A percentile compares a stretch with the other conserved stretches of the same genome.
These are phyloP conservation scores for Diaporthe velutina DNA, from an alignment of 2,329 filamentous ascomycete species.

Conservation along the genomic window DNA sequence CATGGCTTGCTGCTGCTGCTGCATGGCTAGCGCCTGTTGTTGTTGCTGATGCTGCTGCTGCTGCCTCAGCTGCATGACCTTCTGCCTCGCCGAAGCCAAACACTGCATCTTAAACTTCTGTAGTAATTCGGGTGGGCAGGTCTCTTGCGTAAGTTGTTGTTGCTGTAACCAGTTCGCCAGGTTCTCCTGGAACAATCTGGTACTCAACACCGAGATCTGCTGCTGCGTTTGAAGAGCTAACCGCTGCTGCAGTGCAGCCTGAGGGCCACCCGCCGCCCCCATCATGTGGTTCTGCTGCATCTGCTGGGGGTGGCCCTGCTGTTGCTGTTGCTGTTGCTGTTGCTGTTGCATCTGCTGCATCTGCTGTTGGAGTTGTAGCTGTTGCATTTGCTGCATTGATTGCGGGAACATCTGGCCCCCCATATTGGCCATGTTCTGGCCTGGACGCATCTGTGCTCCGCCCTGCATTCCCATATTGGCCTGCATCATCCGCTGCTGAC, in stretches of 20 bases:
- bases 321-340: too few species aligned
- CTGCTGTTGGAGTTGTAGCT: conserved; percentile 44
- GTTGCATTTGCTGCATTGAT: conserved; percentile 44
- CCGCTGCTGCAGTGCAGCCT: conserved; percentile 36
- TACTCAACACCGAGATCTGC: conserved; percentile 38
- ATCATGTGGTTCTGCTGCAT: conserved; percentile 46
- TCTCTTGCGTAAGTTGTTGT: conserved; percentile 55
- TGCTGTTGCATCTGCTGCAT: conserved; percentile 50
- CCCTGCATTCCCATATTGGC: conserved; percentile 43
- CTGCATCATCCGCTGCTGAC: conserved; percentile 52
- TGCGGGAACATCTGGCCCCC: conserved; percentile 39
- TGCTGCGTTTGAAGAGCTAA: not conserved
- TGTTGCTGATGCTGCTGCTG: conserved; percentile 42
- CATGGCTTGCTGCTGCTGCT: conserved; percentile 53
- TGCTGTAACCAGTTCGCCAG: conserved; percentile 51
- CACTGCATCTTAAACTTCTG: conserved; percentile 61
- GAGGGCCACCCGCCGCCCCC: conserved; percentile 35
- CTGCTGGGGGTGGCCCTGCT: conserved; percentile 47
- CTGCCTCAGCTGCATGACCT: conserved; percentile 46
- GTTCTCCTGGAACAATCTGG: conserved; percentile 54
- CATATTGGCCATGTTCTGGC: conserved; percentile 47
- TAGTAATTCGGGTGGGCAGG: conserved; percentile 60
- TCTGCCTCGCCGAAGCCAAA: conserved; percentile 51
- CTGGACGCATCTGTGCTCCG: conserved; percentile 38
- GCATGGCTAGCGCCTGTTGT: conserved; percentile 46